These are phyloP conservation scores for Hypoxylon sp. DNA, from an alignment of 2,329 filamentous ascomycete species.

Conservation along the genomic window DNA sequence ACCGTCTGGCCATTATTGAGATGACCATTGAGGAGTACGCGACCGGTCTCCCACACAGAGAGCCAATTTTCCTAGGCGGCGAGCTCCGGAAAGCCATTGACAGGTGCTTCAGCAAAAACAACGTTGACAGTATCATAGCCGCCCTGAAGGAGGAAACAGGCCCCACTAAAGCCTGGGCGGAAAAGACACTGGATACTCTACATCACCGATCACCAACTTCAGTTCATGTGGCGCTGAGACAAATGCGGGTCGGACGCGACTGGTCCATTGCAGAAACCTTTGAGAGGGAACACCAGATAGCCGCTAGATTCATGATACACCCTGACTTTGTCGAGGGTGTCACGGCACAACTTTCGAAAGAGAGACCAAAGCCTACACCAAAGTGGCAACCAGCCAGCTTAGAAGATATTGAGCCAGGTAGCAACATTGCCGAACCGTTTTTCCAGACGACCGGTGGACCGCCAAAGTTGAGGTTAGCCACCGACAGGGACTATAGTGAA, in stretches of 20 bases:
- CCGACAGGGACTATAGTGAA: constrained; percentile 72
- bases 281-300: constrained; percentile 86
- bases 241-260: constrained; percentile 80
- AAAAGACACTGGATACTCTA: constrained; percentile 82
- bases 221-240: constrained; percentile 85
- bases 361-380: constrained; percentile 65
- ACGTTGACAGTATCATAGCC: constrained; percentile 77
- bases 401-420: constrained; percentile 71
- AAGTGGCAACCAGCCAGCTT: constrained; percentile 83
- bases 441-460: constrained; percentile 69
- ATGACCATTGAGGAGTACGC: constrained; percentile 92
- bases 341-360: constrained; percentile 80
- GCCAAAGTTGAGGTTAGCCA: constrained; percentile 73
- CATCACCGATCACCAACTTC: constrained; percentile 86
- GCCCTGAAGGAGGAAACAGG: constrained; percentile 73
- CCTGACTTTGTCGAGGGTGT: constrained; percentile 95
- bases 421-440: constrained; percentile 75
- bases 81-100: constrained; percentile 85
- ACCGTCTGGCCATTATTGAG: constrained; percentile 82
- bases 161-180: constrained; percentile 79
- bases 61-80: constrained; percentile 77
- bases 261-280: constrained; percentile 93
- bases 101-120: constrained; percentile 80
- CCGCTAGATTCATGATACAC: constrained; percentile 88
- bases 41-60: constrained; percentile 84